Evolutionary conservation across 1,284 basidiomycete genomes (phyloP).

Genomic region (Athelia sp.): DNA sequence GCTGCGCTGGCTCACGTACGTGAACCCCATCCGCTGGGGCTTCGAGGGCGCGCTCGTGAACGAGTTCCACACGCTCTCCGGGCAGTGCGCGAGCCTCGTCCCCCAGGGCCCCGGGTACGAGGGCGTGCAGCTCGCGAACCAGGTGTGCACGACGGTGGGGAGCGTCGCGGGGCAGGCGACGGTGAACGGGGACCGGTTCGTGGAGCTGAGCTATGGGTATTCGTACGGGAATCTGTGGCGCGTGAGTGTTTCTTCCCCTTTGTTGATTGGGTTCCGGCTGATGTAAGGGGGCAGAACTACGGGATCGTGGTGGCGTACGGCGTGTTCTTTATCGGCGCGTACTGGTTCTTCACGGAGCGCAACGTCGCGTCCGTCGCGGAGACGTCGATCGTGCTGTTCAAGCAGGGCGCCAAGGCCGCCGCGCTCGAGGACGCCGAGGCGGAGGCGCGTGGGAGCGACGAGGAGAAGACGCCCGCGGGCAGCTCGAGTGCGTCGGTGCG

Average conservation of each 20-base stretch:
- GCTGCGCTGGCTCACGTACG: slow-evolving; percentile 42
- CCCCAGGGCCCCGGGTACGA: slow-evolving; percentile 43
- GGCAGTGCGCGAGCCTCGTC: slow-evolving; percentile 36
- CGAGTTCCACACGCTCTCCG: slow-evolving; percentile 46
- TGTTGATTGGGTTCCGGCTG: slow-evolving; percentile 7
- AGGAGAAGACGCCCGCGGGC: background rate
- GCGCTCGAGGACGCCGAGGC: background rate
- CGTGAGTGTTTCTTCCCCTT: slow-evolving; percentile 21
- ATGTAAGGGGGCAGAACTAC: slow-evolving; percentile 35
- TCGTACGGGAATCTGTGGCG: slow-evolving; percentile 47
- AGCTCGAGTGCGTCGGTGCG: background rate
- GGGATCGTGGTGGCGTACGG: slow-evolving; percentile 54
- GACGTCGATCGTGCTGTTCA: slow-evolving; percentile 33
- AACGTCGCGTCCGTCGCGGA: slow-evolving; percentile 30
- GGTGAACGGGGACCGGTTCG: slow-evolving; percentile 48
- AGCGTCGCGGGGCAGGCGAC: slow-evolving; percentile 33
- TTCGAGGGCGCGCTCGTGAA: slow-evolving; percentile 49
- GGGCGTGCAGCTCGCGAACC: slow-evolving; percentile 38
- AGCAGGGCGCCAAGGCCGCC: slow-evolving; percentile 16
- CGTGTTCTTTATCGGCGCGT: slow-evolving; percentile 37
- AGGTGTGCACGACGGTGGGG: slow-evolving; percentile 52
- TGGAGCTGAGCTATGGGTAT: slow-evolving; percentile 47
- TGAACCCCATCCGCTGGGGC: slow-evolving; percentile 41
- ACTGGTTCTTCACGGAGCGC: slow-evolving; percentile 49
- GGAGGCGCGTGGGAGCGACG: background rate